These are phyloP conservation scores for Trametes pubescens DNA, from an alignment of 1,284 basidiomycete species.

Conservation along the genomic window DNA sequence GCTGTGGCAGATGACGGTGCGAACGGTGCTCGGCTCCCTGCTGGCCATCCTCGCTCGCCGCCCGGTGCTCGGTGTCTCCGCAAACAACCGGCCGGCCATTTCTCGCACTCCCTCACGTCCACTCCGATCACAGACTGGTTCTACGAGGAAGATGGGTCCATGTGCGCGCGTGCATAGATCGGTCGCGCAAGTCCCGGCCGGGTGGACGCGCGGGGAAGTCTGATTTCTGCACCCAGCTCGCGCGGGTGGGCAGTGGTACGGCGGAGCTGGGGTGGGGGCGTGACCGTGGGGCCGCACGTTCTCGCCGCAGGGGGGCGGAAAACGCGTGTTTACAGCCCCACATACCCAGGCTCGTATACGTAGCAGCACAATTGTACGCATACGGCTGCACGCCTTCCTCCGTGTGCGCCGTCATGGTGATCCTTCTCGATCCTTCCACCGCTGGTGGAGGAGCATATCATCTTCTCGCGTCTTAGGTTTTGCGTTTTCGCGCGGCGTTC, in stretches of 20 bases:
- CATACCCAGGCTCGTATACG: neutral
- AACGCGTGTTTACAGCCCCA: conserved; percentile 1
- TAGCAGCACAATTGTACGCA: neutral
- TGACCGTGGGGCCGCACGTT: conserved; percentile 27
- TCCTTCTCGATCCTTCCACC: conserved; percentile 1
- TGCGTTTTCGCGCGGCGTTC: neutral
- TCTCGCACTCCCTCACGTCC: neutral
- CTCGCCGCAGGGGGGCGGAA: neutral
- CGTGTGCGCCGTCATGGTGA: neutral
- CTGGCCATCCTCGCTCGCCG: too few species aligned
- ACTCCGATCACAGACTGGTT: neutral
- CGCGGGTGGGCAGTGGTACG: neutral
- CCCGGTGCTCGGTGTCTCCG: neutral
- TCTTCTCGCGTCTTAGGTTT: neutral
- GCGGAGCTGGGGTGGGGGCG: conserved; percentile 4
- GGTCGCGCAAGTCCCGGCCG: conserved; percentile 15
- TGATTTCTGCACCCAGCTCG: neutral
- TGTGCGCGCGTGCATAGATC: neutral
- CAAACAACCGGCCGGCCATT: conserved; percentile 3
- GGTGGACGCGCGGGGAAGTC: conserved; percentile 1
- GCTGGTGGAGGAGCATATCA: neutral
- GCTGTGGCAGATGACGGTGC: conserved; percentile 11
- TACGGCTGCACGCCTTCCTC: neutral
- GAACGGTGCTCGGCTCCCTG: conserved; percentile 3
- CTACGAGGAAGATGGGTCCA: neutral